These are phyloP conservation scores for Melaleuca quinquenervia DNA, from an alignment of 345 rosid species.

Conservation along the genomic window DNA sequence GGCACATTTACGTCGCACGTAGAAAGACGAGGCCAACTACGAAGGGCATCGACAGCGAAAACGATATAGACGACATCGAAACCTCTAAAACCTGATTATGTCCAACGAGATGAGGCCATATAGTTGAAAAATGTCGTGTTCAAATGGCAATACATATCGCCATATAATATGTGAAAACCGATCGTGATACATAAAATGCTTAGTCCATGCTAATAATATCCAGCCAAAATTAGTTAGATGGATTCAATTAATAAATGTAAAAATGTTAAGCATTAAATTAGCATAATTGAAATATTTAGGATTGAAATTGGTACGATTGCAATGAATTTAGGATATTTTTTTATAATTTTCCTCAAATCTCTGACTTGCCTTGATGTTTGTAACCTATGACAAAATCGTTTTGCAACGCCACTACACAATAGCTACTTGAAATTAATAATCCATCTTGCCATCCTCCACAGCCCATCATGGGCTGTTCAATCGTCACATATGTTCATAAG, in stretches of 20 bases:
- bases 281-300: no score
- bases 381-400: background rate
- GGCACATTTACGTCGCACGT: background rate
- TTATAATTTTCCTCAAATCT: background rate
- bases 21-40: background rate
- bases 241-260: no score
- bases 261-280: no score
- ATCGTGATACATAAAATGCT: no score
- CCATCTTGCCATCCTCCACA: background rate
- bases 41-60: background rate
- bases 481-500: background rate
- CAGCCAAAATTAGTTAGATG: no score
- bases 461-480: background rate
- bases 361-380: background rate
- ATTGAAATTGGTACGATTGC: no score
- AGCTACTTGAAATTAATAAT: background rate
- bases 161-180: no score
- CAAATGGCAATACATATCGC: no score
- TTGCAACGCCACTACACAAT: background rate
- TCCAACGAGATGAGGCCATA: background rate
- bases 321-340: no score
- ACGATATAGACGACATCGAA: background rate
- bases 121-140: background rate
- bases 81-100: background rate
- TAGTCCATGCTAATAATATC: no score